Conservation (phyloP, 176 grass and related monocot species). For the Carex kokanica region DNA sequence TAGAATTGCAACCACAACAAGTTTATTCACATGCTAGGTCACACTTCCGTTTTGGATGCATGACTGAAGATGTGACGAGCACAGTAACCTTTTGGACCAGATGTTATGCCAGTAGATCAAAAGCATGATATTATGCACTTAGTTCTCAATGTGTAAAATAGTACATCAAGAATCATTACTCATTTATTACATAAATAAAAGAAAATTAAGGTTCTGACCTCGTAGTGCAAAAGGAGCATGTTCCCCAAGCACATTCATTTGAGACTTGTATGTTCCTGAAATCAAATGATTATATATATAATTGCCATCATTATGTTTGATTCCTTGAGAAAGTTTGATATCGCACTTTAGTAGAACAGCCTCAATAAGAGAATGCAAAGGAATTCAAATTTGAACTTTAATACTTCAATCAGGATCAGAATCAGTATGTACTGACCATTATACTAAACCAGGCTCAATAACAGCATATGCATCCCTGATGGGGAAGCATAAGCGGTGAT, state of each 20-base stretch:
- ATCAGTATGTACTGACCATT: background rate
- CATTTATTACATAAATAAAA: background rate
- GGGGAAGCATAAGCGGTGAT: background rate
- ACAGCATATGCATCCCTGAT: background rate
- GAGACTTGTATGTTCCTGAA: slow-evolving; percentile 16
- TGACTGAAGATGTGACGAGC: background rate
- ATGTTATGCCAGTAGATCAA: background rate
- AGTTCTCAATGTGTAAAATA: background rate
- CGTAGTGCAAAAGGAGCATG: slow-evolving; percentile 17
- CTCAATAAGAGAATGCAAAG: background rate
- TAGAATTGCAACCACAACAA: background rate
- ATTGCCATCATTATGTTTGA: background rate
- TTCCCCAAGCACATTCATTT: background rate
- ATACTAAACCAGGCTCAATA: background rate
- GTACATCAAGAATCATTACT: background rate
- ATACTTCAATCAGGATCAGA: background rate
- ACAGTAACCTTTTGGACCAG: background rate
- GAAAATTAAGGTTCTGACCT: background rate
- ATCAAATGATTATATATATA: background rate
- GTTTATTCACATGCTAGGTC: background rate
- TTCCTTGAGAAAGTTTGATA: background rate
- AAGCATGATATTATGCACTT: background rate
- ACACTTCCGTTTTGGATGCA: background rate
- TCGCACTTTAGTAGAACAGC: background rate
- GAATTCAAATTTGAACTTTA: background rate